Percentiles rank a stretch among this genome's conserved stretches.
These are phyloP conservation scores for Caryocar brasiliense DNA, from an alignment of 441 rosid genomes.

Conservation along the genomic window DNA sequence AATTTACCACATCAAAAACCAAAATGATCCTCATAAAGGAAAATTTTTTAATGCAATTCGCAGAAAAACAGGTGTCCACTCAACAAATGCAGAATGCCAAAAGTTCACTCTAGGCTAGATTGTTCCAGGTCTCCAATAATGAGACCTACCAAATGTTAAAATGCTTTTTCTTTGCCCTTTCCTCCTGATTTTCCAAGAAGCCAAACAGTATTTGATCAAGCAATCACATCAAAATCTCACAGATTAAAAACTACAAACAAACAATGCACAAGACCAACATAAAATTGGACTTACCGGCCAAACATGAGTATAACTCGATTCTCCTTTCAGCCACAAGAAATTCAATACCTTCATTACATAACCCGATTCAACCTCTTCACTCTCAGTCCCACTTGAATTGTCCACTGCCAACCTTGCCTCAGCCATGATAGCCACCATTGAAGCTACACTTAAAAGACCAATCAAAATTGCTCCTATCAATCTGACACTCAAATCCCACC, in stretches of 20 bases:
- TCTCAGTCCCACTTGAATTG: conserved; percentile 5
- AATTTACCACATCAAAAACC: too few relatives aligned
- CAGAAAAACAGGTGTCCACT: too few relatives aligned
- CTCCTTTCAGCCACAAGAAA: conserved; percentile 21
- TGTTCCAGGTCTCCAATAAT: too few relatives aligned
- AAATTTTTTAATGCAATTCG: too few relatives aligned
- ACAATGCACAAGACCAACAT: background rate
- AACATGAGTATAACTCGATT: conserved; percentile 22
- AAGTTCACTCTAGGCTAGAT: too few relatives aligned
- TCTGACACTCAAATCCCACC: conserved; percentile 18
- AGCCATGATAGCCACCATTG: conserved; percentile 15
- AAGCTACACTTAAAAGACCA: conserved; percentile 19
- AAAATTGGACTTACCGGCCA: conserved; percentile 11
- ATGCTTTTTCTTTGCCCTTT: background rate
- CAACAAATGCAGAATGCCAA: too few relatives aligned
- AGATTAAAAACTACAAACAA: background rate
- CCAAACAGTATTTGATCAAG: background rate
- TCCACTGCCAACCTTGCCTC: conserved; percentile 17
- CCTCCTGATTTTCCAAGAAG: background rate
- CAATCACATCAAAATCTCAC: background rate
- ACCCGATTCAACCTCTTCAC: conserved; percentile 6
- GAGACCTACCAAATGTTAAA: too few relatives aligned
- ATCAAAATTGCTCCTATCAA: conserved; percentile 12
- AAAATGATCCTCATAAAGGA: too few relatives aligned
- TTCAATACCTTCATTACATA: conserved; percentile 7